phyloP scores from a whole-genome alignment of 768 basidiomycete species.

The Suillus discolor region DNA sequence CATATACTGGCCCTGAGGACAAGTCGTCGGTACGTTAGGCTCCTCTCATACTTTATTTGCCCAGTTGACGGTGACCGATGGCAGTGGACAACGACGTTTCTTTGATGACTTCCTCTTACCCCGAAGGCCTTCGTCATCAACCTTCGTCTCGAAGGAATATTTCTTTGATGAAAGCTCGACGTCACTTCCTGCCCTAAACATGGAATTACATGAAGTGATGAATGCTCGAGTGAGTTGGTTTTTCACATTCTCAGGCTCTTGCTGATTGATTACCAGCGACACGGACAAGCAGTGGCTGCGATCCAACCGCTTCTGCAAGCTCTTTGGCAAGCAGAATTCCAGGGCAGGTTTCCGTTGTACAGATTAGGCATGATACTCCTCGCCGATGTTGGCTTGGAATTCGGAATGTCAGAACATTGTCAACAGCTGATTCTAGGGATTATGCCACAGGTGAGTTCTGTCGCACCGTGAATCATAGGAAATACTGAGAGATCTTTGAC shows the following conservation, averaged over 20 bases:
- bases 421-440: slow-evolving; percentile 72
- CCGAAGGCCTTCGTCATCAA: slow-evolving; percentile 53
- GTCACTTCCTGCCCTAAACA: slow-evolving; percentile 39
- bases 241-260: slow-evolving; percentile 16
- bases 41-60: slow-evolving; percentile 5
- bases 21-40: slow-evolving; percentile 60
- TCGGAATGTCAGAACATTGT: slow-evolving; percentile 71
- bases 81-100: slow-evolving; percentile 65
- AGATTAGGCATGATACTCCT: slow-evolving; percentile 70
- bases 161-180: slow-evolving; percentile 43
- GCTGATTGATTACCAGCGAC: slow-evolving; percentile 45
- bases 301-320: slow-evolving; percentile 70
- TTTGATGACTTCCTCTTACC: slow-evolving; percentile 68
- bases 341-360: slow-evolving; percentile 66
- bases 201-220: slow-evolving; percentile 46
- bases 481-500: neutral
- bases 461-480: neutral
- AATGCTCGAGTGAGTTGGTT: slow-evolving; percentile 39
- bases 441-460: slow-evolving; percentile 70
- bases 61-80: slow-evolving; percentile 11
- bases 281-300: slow-evolving; percentile 60
- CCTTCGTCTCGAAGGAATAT: slow-evolving; percentile 59
- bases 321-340: slow-evolving; percentile 81
- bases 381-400: slow-evolving; percentile 78
- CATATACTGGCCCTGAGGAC: slow-evolving; percentile 69